Evolutionary conservation across 768 basidiomycete species (phyloP).

Genomic region (Termitomyces sp.): DNA sequence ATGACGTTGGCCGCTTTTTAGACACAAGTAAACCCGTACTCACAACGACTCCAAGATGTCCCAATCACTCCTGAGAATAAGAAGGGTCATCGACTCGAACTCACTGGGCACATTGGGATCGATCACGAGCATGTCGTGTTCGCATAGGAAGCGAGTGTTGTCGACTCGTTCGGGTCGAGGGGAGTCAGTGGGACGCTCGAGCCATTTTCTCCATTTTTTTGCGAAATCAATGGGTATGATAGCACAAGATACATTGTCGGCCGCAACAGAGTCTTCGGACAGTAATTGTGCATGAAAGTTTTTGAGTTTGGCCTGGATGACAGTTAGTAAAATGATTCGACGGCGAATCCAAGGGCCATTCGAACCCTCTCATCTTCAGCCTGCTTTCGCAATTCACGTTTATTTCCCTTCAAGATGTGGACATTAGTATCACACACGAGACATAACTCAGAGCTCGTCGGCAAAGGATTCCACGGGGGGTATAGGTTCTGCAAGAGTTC

Average conservation of each 20-base stretch:
- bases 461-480: conserved; percentile 60
- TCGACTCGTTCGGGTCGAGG: conserved; percentile 60
- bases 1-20: not conserved
- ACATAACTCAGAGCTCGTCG: conserved; percentile 51
- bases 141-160: conserved; percentile 62
- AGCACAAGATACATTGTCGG: conserved; percentile 50
- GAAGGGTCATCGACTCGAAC: conserved; percentile 48
- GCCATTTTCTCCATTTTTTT: conserved; percentile 69
- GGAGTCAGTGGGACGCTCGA: conserved; percentile 48
- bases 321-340: conserved; percentile 5
- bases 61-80: conserved; percentile 68
- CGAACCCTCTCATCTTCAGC: conserved; percentile 79
- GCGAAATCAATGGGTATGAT: conserved; percentile 61
- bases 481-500: conserved; percentile 52
- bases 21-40: conserved; percentile 19
- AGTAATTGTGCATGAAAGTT: conserved; percentile 57
- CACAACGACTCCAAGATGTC: conserved; percentile 54
- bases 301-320: conserved; percentile 53
- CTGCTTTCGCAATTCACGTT: conserved; percentile 54
- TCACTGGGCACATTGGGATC: conserved; percentile 65
- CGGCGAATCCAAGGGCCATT: conserved; percentile 4
- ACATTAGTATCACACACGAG: conserved; percentile 56
- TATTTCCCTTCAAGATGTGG: conserved; percentile 57
- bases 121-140: conserved; percentile 57
- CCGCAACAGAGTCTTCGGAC: conserved; percentile 38